Percentiles rank a stretch among this genome's conserved stretches.
These are phyloP conservation scores for Leccinum subfulvum DNA, from an alignment of 1,284 basidiomycete genomes.

Conservation along the genomic window DNA sequence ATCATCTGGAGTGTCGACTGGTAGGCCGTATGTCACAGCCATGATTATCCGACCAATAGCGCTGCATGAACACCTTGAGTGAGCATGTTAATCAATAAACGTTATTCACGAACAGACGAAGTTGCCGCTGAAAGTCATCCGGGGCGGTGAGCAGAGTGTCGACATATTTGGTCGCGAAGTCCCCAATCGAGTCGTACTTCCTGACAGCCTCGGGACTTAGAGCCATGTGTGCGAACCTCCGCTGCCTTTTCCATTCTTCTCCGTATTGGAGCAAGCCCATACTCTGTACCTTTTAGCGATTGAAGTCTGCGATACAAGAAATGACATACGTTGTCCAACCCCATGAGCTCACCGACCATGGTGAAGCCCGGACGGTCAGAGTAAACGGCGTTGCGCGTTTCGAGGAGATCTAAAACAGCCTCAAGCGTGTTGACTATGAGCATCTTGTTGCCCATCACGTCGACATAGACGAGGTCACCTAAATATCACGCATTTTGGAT, in stretches of 20 bases:
- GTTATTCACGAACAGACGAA: slow-evolving; percentile 25
- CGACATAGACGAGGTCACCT: slow-evolving; percentile 31
- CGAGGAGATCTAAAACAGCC: slow-evolving; percentile 34
- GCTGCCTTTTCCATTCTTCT: slow-evolving; percentile 24
- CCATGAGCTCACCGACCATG: slow-evolving; percentile 38
- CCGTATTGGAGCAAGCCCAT: slow-evolving; percentile 25
- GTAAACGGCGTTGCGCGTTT: slow-evolving; percentile 34
- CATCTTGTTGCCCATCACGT: slow-evolving; percentile 28
- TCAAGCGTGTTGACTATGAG: slow-evolving; percentile 36
- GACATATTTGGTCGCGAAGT: slow-evolving; percentile 18
- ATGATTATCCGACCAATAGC: slow-evolving; percentile 26
- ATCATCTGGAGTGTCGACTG: slow-evolving; percentile 19
- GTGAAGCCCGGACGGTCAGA: slow-evolving; percentile 37
- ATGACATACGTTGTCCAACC: slow-evolving; percentile 26
- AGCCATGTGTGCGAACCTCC: slow-evolving; percentile 27
- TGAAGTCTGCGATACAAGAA: neutral
- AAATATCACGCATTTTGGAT: neutral
- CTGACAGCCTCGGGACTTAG: slow-evolving; percentile 24
- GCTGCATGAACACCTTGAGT: slow-evolving; percentile 13
- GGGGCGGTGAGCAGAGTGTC: slow-evolving; percentile 21
- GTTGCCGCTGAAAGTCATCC: slow-evolving; percentile 23
- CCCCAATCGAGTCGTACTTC: slow-evolving; percentile 26
- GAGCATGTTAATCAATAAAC: neutral
- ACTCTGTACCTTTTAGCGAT: slow-evolving; percentile 14
- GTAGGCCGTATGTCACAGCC: slow-evolving; percentile 29